phyloP scores from a whole-genome alignment of 192 early-diverging fungal genomes.

The Powellomyces hirtus region DNA sequence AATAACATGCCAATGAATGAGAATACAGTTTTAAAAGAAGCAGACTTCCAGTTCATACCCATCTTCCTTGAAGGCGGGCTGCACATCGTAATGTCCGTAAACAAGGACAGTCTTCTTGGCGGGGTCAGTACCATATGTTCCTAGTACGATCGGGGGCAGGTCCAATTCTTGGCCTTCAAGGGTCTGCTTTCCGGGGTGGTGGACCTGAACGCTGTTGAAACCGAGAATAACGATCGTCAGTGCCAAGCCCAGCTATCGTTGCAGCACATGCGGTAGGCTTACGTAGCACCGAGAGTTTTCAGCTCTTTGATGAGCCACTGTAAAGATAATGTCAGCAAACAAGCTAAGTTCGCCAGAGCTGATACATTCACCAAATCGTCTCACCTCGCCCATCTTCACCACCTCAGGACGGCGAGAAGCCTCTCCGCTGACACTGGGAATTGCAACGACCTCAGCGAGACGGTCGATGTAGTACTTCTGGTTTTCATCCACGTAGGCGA shows the following conservation, averaged over 20 bases:
- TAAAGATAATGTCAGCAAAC: too few species aligned
- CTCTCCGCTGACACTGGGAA: constrained; percentile 59
- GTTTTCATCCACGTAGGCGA: constrained; percentile 73
- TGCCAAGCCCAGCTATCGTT: too few species aligned
- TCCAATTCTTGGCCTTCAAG: constrained; percentile 76
- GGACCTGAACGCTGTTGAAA: constrained; percentile 56
- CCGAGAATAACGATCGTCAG: not conserved
- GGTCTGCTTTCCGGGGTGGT: constrained; percentile 78
- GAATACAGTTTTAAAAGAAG: not conserved
- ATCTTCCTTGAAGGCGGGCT: constrained; percentile 68
- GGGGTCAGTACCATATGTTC: constrained; percentile 84
- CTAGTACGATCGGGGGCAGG: constrained; percentile 90
- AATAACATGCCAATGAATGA: not conserved
- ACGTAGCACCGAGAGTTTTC: constrained; percentile 68
- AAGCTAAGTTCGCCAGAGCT: not conserved
- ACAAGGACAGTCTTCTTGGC: constrained; percentile 94
- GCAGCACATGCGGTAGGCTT: too few species aligned
- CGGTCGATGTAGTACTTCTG: constrained; percentile 77
- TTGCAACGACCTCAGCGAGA: constrained; percentile 66
- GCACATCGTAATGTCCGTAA: constrained; percentile 99
- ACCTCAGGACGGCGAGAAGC: constrained; percentile 75
- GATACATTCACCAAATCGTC: too few species aligned
- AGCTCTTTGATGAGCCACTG: constrained; percentile 77
- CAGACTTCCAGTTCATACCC: constrained; percentile 30
- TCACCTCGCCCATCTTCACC: constrained; percentile 76